Conservation (phyloP, 176 grass and related monocot genomes). For the Ensete glaucum region DNA sequence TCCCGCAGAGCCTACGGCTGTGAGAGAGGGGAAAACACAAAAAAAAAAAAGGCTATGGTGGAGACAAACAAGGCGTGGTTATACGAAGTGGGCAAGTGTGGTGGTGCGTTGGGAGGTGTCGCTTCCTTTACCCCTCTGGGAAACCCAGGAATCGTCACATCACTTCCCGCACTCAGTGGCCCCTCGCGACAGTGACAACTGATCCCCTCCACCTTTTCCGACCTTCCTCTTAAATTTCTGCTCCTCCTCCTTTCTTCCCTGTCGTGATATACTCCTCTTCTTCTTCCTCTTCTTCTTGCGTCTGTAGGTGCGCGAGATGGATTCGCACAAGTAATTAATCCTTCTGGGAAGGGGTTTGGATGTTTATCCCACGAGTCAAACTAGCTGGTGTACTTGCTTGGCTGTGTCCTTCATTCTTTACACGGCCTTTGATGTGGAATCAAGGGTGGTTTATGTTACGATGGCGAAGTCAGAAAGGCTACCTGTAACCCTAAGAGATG, state of each 20-base stretch:
- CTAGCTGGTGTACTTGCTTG: too few relatives aligned
- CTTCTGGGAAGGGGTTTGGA: too few relatives aligned
- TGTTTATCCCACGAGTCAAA: too few relatives aligned
- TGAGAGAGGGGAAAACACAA: not conserved
- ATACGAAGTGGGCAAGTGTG: conserved; percentile 14
- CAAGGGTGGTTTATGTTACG: not conserved
- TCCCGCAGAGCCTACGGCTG: not conserved
- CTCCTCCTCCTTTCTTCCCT: not conserved
- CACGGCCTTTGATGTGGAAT: too few relatives aligned
- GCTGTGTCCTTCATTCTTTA: too few relatives aligned
- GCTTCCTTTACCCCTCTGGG: conserved; percentile 1
- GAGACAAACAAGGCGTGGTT: not conserved
- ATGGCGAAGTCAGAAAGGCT: not conserved
- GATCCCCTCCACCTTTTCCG: not conserved
- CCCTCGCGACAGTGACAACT: conserved; percentile 7
- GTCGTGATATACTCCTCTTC: too few relatives aligned
- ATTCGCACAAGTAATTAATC: too few relatives aligned
- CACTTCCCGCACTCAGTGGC: conserved; percentile 11
- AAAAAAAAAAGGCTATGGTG: not conserved
- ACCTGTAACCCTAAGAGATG: not conserved
- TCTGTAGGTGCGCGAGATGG: not conserved
- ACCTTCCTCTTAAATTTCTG: not conserved
- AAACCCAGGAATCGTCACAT: conserved; percentile 23
- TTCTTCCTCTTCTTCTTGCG: not conserved
- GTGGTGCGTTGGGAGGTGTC: not conserved